A percentile compares a stretch with the other conserved stretches of the same genome.
Evolutionary conservation across 148 eudicot genomes (phyloP).

Genomic region (Agrostemma githago): DNA sequence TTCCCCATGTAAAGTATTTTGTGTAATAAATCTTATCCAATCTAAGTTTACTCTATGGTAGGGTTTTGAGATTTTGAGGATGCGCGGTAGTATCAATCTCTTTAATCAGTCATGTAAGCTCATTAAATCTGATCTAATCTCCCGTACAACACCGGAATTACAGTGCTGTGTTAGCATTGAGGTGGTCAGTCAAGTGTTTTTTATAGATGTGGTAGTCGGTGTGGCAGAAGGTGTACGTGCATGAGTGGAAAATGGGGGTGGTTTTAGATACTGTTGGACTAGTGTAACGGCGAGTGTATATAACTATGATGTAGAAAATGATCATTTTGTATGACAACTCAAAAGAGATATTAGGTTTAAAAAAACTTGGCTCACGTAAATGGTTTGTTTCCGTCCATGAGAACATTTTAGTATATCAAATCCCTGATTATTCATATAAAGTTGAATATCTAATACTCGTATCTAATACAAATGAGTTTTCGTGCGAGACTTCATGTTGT

Average conservation of each 20-base stretch:
- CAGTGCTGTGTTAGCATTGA: background rate
- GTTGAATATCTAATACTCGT: background rate
- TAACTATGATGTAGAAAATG: background rate
- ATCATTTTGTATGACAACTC: background rate
- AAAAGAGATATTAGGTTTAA: background rate
- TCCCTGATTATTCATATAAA: background rate
- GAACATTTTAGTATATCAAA: background rate
- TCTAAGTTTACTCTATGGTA: background rate
- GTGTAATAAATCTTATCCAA: background rate
- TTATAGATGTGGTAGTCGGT: background rate
- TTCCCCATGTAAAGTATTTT: background rate
- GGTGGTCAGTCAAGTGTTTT: slow-evolving; percentile 1
- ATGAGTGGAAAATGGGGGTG: background rate
- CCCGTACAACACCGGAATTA: background rate
- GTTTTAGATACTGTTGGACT: background rate
- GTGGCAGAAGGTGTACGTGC: background rate
- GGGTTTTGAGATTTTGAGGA: background rate
- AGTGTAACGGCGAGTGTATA: background rate
- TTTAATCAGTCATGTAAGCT: background rate
- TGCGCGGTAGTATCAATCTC: background rate
- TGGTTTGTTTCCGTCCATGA: background rate
- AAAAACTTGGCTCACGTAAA: background rate
- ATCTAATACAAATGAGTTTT: no score
- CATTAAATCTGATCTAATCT: background rate
- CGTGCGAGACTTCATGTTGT: no score